A percentile compares a stretch with the other conserved stretches of the same genome.
Evolutionary conservation across 2,329 filamentous ascomycete species (phyloP).

Genomic region (Penicillium sp.): DNA sequence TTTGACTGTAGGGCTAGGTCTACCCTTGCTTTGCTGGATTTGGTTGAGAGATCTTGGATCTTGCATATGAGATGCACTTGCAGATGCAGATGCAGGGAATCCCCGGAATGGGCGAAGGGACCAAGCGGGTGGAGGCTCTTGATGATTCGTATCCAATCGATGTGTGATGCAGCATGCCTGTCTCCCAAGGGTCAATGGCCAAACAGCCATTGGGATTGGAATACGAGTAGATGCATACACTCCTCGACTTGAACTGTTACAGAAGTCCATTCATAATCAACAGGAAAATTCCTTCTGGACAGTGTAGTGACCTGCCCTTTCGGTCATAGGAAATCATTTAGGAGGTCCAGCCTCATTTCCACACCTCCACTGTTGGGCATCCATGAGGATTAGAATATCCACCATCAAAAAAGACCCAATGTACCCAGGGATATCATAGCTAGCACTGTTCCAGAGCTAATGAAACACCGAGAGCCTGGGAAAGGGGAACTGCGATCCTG

Average conservation of each 20-base stretch:
- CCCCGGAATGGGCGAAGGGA: conserved; percentile 7
- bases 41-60: conserved; percentile 11
- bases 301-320: not conserved
- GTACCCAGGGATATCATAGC: conserved; percentile 8
- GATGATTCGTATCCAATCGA: not conserved
- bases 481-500: conserved; percentile 7
- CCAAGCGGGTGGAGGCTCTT: conserved; percentile 1
- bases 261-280: not conserved
- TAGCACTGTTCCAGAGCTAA: conserved; percentile 3
- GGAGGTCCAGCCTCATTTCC: not conserved
- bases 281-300: not conserved
- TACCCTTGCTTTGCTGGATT: conserved; percentile 10
- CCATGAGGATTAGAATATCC: not conserved
- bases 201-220: not conserved
- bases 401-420: not conserved
- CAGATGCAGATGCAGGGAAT: conserved; percentile 11
- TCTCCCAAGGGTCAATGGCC: not conserved
- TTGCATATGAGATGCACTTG: conserved; percentile 15
- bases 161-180: not conserved
- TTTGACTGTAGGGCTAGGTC: not conserved
- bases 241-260: not conserved
- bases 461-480: conserved; percentile 9
- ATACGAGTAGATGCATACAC: not conserved
- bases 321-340: not conserved
- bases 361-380: not conserved